A percentile compares a stretch with the other conserved stretches of the same genome.
Evolutionary conservation across 441 rosid genomes (phyloP).

Genomic region (Euphorbia schlechtendalii): DNA sequence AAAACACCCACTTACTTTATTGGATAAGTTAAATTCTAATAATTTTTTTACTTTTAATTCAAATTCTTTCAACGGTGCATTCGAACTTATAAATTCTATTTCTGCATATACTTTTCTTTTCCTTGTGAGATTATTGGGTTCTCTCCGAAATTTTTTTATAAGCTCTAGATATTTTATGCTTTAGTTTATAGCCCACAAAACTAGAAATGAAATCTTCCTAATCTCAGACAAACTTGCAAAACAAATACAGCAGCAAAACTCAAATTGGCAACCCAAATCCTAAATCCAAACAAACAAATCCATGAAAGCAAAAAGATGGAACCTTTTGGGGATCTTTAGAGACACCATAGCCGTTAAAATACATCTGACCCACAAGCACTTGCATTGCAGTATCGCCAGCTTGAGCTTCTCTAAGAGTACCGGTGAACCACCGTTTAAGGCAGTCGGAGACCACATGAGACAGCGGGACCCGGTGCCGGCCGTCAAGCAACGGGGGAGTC

Average conservation of each 20-base stretch:
- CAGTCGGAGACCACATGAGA: constrained; percentile 69
- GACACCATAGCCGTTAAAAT: constrained; percentile 72
- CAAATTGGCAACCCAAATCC: background rate
- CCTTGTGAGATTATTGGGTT: no score
- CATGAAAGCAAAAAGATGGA: background rate
- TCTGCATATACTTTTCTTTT: no score
- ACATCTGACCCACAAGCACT: constrained; percentile 88
- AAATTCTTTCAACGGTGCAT: no score
- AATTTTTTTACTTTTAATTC: no score
- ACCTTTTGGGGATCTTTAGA: constrained; percentile 69
- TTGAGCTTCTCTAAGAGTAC: constrained; percentile 67
- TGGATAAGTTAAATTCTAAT: no score
- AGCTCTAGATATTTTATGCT: no score
- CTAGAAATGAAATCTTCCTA: no score
- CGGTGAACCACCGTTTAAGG: constrained; percentile 68
- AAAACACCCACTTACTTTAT: no score
- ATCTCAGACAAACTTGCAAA: no score
- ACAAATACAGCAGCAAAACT: background rate
- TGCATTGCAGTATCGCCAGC: constrained; percentile 75
- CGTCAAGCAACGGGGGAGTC: constrained; percentile 19
- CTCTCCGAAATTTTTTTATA: no score
- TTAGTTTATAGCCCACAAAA: no score
- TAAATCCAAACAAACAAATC: background rate
- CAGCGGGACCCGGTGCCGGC: constrained; percentile 38
- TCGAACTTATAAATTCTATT: no score